A percentile compares a stretch with the other conserved stretches of the same genome.
Conservation (phyloP, 768 basidiomycete genomes). For the Boletus tomentosulus region DNA sequence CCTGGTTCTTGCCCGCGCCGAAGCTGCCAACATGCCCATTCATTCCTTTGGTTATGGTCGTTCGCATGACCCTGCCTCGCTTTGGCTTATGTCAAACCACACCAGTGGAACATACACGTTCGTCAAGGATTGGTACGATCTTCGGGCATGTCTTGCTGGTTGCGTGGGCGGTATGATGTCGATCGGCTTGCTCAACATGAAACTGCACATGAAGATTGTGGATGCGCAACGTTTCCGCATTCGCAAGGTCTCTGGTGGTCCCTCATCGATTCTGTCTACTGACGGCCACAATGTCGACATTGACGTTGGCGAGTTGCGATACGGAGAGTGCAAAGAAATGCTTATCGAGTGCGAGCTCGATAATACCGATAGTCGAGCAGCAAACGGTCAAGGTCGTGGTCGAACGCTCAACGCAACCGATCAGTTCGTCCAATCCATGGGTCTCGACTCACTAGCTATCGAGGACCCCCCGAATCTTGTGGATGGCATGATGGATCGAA, state of each 20-base stretch:
- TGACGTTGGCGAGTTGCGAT: conserved; percentile 89
- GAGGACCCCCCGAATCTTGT: conserved; percentile 69
- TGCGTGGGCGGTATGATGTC: conserved; percentile 97
- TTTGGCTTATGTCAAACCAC: conserved; percentile 99
- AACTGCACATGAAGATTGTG: conserved; percentile 90
- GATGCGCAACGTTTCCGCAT: conserved; percentile 89
- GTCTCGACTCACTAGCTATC: conserved; percentile 68
- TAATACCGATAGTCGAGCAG: conserved; percentile 49
- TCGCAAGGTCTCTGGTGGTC: conserved; percentile 90
- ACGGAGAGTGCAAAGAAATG: conserved; percentile 98
- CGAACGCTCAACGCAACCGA: conserved; percentile 74
- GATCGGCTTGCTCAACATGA: conserved; percentile 89
- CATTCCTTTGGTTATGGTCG: conserved; percentile 97
- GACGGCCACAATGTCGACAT: conserved; percentile 95
- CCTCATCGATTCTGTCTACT: conserved; percentile 79
- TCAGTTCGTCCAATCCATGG: conserved; percentile 83
- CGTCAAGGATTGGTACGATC: conserved; percentile 96
- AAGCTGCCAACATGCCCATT: conserved; percentile 95
- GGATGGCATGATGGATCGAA: conserved; percentile 91
- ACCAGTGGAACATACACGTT: conserved; percentile 97
- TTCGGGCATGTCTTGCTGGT: conserved; percentile 87
- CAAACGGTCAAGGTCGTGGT: conserved; percentile 7
- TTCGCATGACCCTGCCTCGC: conserved; percentile 93
- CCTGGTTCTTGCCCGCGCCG: conserved; percentile 91
- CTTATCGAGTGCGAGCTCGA: conserved; percentile 89